These are phyloP conservation scores for Nyssa sinensis DNA, from an alignment of 148 eudicot genomes.

Conservation along the genomic window DNA sequence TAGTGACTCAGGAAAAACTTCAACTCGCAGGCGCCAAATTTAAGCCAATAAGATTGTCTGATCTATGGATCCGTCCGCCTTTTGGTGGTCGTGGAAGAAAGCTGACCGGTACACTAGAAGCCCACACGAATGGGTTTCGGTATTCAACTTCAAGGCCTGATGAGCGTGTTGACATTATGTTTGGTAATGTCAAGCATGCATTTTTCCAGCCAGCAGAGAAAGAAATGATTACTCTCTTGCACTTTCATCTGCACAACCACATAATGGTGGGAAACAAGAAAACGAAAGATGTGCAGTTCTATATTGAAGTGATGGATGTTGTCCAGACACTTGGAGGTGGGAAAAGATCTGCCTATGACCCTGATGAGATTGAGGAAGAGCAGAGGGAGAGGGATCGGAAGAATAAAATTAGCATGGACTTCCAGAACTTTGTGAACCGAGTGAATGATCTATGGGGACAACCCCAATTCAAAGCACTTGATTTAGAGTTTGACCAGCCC, in stretches of 20 bases:
- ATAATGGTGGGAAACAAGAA: constrained; percentile 74
- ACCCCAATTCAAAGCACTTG: constrained; percentile 57
- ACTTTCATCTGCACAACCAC: constrained; percentile 69
- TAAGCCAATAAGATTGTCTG: constrained; percentile 55
- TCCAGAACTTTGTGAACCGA: constrained; percentile 59
- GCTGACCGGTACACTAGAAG: constrained; percentile 52
- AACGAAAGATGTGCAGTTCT: constrained; percentile 74
- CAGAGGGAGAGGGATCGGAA: constrained; percentile 69
- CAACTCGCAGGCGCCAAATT: constrained; percentile 42
- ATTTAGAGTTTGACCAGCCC: constrained; percentile 70
- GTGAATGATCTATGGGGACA: constrained; percentile 71
- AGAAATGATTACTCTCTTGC: constrained; percentile 63
- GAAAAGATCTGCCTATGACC: constrained; percentile 73
- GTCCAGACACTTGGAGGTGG: constrained; percentile 73
- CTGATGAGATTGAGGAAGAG: constrained; percentile 75
- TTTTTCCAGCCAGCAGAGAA: constrained; percentile 76
- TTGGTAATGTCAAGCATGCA: constrained; percentile 56
- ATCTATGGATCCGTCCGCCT: constrained; percentile 56
- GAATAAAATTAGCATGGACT: constrained; percentile 69
- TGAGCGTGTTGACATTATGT: constrained; percentile 64
- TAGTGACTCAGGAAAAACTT: constrained; percentile 66
- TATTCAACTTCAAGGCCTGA: constrained; percentile 60
- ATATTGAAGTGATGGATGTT: constrained; percentile 71
- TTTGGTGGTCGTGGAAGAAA: constrained; percentile 70
- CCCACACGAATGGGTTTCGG: constrained; percentile 58